phyloP scores from a whole-genome alignment of 202 grass and related monocot species.

The Alloteropsis angusta region DNA sequence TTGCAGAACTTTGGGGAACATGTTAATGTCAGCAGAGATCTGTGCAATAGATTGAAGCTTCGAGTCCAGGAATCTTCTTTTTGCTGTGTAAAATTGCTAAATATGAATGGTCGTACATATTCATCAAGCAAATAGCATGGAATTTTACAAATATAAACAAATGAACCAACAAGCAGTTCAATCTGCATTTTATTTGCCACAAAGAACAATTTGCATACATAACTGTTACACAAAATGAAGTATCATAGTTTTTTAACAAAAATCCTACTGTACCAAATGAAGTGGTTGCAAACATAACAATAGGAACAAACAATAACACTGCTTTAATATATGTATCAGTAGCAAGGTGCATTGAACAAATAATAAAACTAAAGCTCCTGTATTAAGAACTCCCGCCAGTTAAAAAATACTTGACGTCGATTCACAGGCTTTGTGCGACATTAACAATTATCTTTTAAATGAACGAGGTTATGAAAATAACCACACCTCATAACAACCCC shows the following conservation, averaged over 20 bases:
- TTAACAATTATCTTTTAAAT: background rate
- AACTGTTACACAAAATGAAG: background rate
- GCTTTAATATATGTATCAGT: background rate
- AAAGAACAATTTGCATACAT: background rate
- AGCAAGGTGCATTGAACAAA: background rate
- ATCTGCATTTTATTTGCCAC: background rate
- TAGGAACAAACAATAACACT: background rate
- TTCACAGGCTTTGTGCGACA: background rate
- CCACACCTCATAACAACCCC: background rate
- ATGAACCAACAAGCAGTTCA: background rate
- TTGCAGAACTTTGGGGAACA: slow-evolving; percentile 59
- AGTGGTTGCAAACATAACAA: background rate
- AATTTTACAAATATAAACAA: background rate
- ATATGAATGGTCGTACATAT: background rate
- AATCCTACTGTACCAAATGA: background rate
- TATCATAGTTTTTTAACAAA: background rate
- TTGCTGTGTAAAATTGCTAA: slow-evolving; percentile 41
- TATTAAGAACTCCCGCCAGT: background rate
- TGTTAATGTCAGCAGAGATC: slow-evolving; percentile 38
- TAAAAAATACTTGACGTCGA: background rate
- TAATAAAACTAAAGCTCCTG: background rate
- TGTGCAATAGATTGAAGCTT: slow-evolving; percentile 59
- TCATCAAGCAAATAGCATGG: background rate
- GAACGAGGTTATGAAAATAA: background rate
- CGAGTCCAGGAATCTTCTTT: slow-evolving; percentile 54